phyloP scores from a whole-genome alignment of 2,329 filamentous ascomycete genomes.

The Pseudopyricularia javanii region DNA sequence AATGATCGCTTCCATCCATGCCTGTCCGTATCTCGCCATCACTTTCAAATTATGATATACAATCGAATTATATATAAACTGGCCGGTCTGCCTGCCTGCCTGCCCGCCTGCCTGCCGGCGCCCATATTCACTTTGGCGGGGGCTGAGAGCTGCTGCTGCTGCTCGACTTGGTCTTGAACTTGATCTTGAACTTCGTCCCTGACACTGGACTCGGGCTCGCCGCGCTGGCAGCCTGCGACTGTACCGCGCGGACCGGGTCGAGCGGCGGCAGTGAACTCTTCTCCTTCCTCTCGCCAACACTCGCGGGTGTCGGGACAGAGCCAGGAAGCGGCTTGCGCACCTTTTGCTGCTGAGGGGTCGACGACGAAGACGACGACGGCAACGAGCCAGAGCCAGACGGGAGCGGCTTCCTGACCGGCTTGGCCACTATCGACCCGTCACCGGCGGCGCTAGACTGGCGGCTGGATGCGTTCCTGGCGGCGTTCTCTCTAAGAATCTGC shows the following conservation, averaged over 20 bases:
- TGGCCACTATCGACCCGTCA: slow-evolving; percentile 1
- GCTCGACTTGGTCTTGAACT: not conserved
- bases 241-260: not conserved
- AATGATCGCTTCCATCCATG: too few species aligned
- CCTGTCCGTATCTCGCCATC: too few species aligned
- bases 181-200: not conserved
- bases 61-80: too few species aligned
- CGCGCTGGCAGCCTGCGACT: not conserved
- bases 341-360: slow-evolving; percentile 5
- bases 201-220: not conserved
- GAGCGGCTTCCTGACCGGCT: slow-evolving; percentile 2
- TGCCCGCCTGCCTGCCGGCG: too few species aligned
- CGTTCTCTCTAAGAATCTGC: slow-evolving; percentile 5
- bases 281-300: not conserved
- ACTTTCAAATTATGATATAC: too few species aligned
- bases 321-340: slow-evolving; percentile 4
- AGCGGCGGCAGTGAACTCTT: not conserved
- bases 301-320: not conserved
- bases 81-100: too few species aligned
- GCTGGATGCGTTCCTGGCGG: not conserved
- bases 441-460: not conserved
- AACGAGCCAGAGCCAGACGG: not conserved
- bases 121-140: not conserved
- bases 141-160: not conserved
- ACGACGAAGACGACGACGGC: not conserved